These are phyloP conservation scores for Acer saccharum DNA, from an alignment of 345 rosid genomes.

Conservation along the genomic window DNA sequence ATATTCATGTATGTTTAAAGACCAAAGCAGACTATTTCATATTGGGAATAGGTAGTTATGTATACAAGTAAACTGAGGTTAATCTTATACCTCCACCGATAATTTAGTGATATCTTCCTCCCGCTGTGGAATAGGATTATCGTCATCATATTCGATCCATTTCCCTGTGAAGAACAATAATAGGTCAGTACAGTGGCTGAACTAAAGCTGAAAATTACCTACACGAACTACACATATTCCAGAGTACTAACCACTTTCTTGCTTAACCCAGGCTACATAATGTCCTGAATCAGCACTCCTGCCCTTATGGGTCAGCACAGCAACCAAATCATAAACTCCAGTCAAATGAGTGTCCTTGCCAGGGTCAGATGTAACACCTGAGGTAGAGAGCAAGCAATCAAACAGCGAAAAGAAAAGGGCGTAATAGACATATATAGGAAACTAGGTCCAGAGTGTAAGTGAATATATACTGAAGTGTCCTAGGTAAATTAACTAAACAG, in stretches of 20 bases:
- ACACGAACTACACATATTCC: background rate
- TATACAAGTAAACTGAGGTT: background rate
- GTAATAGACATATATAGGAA: too few species aligned
- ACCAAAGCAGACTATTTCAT: background rate
- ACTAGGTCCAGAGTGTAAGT: too few species aligned
- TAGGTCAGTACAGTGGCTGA: background rate
- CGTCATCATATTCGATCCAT: conserved; percentile 91
- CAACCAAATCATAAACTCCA: conserved; percentile 87
- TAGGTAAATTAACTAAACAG: background rate
- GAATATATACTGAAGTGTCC: too few species aligned
- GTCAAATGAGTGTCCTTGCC: conserved; percentile 62
- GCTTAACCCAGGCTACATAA: conserved; percentile 97
- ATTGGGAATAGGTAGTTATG: background rate
- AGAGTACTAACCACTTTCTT: conserved; percentile 73
- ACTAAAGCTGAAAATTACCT: background rate
- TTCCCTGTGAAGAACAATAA: conserved; percentile 51
- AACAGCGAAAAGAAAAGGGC: background rate
- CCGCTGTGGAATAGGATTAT: conserved; percentile 70
- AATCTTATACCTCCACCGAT: conserved; percentile 81
- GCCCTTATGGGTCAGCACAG: conserved; percentile 95
- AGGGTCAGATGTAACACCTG: conserved; percentile 53
- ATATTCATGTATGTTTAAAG: background rate
- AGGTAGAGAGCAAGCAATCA: conserved; percentile 15
- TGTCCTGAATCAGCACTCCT: conserved; percentile 98
- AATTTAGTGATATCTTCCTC: conserved; percentile 91